Conservation (phyloP, 2,329 filamentous ascomycete genomes). For the Fusarium multiceps region DNA sequence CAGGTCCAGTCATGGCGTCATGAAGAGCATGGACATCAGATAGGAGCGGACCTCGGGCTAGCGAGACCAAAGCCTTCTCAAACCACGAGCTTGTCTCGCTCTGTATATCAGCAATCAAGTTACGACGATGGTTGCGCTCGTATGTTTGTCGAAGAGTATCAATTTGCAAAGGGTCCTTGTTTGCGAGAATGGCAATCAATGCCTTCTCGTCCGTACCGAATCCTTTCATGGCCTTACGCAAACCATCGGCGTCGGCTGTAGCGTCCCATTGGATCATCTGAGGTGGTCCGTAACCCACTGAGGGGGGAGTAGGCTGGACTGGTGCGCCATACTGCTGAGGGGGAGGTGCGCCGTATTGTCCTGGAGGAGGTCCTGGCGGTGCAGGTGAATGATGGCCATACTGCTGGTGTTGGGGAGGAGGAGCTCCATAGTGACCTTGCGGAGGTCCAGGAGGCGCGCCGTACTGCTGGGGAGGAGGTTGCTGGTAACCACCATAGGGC, state of each 20-base stretch:
- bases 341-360: constrained; percentile 49
- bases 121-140: constrained; percentile 70
- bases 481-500: constrained; percentile 49
- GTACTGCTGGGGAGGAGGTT: constrained; percentile 50
- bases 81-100: constrained; percentile 82
- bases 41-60: constrained; percentile 81
- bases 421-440: constrained; percentile 55
- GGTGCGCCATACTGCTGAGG: constrained; percentile 54
- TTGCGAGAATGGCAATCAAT: constrained; percentile 76
- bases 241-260: constrained; percentile 72
- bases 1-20: constrained; percentile 79
- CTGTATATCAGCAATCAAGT: constrained; percentile 79
- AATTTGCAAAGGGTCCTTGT: constrained; percentile 82
- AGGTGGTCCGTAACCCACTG: constrained; percentile 78
- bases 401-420: constrained; percentile 48
- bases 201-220: constrained; percentile 88
- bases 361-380: constrained; percentile 33
- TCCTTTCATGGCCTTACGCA: constrained; percentile 90
- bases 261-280: constrained; percentile 78
- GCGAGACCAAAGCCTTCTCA: constrained; percentile 76
- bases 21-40: constrained; percentile 79
- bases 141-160: constrained; percentile 75
- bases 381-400: constrained; percentile 45
- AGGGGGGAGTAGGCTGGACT: constrained; percentile 70
- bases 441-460: constrained; percentile 48